These are phyloP conservation scores for Amoebophrya sp. DNA, from an alignment of 169 alveolate species.

Conservation along the genomic window DNA sequence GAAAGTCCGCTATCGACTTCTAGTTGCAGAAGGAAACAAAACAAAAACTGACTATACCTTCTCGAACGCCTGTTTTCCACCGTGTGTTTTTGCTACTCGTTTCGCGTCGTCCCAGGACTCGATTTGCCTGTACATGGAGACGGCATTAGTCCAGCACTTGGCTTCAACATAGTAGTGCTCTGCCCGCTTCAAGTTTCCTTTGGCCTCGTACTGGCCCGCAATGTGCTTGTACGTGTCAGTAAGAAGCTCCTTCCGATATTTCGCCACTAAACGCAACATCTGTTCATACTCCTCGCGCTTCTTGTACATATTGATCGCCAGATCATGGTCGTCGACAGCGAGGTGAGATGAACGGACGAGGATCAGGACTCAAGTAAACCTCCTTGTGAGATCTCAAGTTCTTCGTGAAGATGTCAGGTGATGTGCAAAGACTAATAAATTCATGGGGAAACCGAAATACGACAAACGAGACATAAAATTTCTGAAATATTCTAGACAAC, in stretches of 20 bases:
- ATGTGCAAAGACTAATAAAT: too few species aligned
- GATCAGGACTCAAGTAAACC: too few species aligned
- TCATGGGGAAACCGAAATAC: too few species aligned
- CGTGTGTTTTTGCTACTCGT: conserved; percentile 81
- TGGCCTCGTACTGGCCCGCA: conserved; percentile 75
- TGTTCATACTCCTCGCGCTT: conserved; percentile 56
- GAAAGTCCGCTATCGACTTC: too few species aligned
- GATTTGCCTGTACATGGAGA: conserved; percentile 75
- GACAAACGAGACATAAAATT: too few species aligned
- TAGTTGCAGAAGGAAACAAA: too few species aligned
- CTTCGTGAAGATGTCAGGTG: too few species aligned
- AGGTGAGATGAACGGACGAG: too few species aligned
- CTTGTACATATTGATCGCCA: conserved; percentile 77
- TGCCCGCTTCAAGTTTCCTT: conserved; percentile 65
- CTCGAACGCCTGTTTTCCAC: conserved; percentile 75
- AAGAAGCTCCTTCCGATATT: conserved; percentile 70
- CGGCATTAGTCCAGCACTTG: conserved; percentile 81
- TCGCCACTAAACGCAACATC: conserved; percentile 45
- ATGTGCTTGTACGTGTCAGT: conserved; percentile 74
- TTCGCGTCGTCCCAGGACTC: conserved; percentile 83
- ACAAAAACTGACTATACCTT: too few species aligned
- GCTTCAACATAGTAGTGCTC: conserved; percentile 52
- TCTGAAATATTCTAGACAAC: too few species aligned
- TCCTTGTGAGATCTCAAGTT: too few species aligned
- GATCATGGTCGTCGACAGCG: conserved; percentile 71